phyloP scores from a whole-genome alignment of 2,329 filamentous ascomycete species.

The Alternaria sp. region DNA sequence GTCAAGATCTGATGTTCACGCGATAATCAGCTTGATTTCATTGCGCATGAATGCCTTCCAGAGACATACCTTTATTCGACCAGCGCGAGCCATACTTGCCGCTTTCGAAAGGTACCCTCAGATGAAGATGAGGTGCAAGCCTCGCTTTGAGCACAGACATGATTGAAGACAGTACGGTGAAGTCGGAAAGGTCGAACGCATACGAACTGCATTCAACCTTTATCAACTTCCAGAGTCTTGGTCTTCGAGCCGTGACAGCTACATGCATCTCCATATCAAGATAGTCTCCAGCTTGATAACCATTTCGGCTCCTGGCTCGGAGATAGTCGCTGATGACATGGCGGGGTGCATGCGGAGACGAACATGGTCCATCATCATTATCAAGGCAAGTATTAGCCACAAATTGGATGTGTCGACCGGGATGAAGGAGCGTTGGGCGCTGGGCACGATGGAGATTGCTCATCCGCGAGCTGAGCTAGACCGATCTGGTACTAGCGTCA shows the following conservation, averaged over 20 bases:
- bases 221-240: not conserved
- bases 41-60: not conserved
- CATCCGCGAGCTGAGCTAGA: conserved; percentile 1
- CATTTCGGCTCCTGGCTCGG: not conserved
- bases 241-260: not conserved
- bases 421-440: not conserved
- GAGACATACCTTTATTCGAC: conserved; percentile 54
- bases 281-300: not conserved
- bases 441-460: not conserved
- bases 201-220: not conserved
- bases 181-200: not conserved
- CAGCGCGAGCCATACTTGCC: conserved; percentile 54
- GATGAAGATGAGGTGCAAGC: conserved; percentile 48
- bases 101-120: conserved; percentile 48
- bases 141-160: conserved; percentile 48
- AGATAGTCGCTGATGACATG: conserved; percentile 29
- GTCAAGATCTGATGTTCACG: conserved; percentile 35
- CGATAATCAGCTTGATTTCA: not conserved
- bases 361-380: not conserved
- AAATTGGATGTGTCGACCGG: not conserved
- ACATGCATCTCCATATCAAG: not conserved
- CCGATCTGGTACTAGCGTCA: not conserved
- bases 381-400: not conserved
- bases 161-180: not conserved
- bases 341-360: not conserved